Evolutionary conservation across 2,329 filamentous ascomycete species (phyloP).

Genomic region (Huntiella moniliformis): DNA sequence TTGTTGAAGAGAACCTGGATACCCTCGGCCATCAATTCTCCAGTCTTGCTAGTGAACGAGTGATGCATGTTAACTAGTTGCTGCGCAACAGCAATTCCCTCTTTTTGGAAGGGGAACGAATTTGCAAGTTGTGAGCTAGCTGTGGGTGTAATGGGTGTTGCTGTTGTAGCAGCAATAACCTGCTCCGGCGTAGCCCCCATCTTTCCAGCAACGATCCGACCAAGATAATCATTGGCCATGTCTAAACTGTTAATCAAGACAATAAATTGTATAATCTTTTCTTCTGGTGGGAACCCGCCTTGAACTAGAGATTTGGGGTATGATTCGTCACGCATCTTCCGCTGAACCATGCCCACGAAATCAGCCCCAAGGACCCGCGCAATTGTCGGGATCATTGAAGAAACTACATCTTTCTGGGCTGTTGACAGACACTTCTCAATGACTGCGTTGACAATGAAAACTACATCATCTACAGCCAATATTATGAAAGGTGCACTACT

Average conservation of each 20-base stretch:
- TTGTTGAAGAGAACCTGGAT: conserved; percentile 73
- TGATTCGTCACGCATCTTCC: conserved; percentile 91
- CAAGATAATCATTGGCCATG: conserved; percentile 75
- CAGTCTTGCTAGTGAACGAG: conserved; percentile 58
- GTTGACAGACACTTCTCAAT: conserved; percentile 74
- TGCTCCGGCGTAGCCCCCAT: conserved; percentile 28
- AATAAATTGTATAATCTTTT: conserved; percentile 73
- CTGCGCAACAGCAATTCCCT: conserved; percentile 49
- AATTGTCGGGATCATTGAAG: conserved; percentile 59
- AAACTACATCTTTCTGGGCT: conserved; percentile 60
- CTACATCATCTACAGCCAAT: conserved; percentile 90
- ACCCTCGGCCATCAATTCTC: conserved; percentile 67
- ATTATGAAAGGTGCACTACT: conserved; percentile 79
- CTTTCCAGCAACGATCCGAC: conserved; percentile 60
- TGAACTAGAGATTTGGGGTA: conserved; percentile 67
- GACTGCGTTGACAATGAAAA: conserved; percentile 95
- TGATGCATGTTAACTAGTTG: conserved; percentile 50
- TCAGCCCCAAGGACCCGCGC: conserved; percentile 67
- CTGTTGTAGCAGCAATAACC: conserved; percentile 2
- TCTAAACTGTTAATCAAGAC: conserved; percentile 93
- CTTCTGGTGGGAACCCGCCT: conserved; percentile 69
- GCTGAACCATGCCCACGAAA: conserved; percentile 91
- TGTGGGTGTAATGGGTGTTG: background rate
- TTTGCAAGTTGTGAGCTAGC: conserved; percentile 32
- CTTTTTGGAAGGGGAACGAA: conserved; percentile 64